These are phyloP conservation scores for Peronospora belbahrii DNA, from an alignment of 352 stramenopile genomes.

Conservation along the genomic window DNA sequence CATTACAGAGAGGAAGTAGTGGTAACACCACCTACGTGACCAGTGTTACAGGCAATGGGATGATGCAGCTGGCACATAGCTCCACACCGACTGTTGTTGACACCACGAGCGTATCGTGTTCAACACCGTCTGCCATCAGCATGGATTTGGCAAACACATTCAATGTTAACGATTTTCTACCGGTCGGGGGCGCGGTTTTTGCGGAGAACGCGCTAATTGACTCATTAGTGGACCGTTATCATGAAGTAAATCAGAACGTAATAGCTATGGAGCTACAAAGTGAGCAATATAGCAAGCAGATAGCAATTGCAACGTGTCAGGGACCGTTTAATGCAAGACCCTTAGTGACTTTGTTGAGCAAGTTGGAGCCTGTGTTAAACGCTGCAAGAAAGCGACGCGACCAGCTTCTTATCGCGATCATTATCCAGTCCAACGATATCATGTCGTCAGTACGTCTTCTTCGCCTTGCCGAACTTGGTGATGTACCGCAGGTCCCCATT, in stretches of 20 bases:
- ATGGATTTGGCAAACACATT: conserved; percentile 16
- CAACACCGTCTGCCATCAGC: conserved; percentile 20
- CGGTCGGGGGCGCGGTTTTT: conserved; percentile 16
- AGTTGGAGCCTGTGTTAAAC: conserved; percentile 27
- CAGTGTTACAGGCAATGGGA: conserved; percentile 9
- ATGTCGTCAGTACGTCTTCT: conserved; percentile 49
- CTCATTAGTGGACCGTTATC: conserved; percentile 45
- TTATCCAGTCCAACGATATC: conserved; percentile 49
- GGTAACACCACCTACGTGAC: conserved; percentile 2
- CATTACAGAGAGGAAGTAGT: conserved; percentile 7
- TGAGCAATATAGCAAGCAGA: conserved; percentile 31
- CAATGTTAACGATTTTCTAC: conserved; percentile 16
- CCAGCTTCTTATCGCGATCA: conserved; percentile 36
- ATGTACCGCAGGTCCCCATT: conserved; percentile 52
- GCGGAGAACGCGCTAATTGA: conserved; percentile 46
- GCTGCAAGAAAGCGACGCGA: conserved; percentile 23
- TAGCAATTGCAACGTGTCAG: conserved; percentile 40
- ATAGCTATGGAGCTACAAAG: conserved; percentile 35
- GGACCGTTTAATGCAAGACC: conserved; percentile 29
- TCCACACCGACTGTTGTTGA: conserved; percentile 3
- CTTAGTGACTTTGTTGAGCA: conserved; percentile 23
- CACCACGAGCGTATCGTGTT: conserved; percentile 14
- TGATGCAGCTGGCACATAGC: conserved; percentile 9
- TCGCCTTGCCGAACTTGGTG: conserved; percentile 38
- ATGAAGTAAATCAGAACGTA: conserved; percentile 38